A percentile compares a stretch with the other conserved stretches of the same genome.
phyloP scores from a whole-genome alignment of 2,329 filamentous ascomycete species.

The Fusarium xylarioides region DNA sequence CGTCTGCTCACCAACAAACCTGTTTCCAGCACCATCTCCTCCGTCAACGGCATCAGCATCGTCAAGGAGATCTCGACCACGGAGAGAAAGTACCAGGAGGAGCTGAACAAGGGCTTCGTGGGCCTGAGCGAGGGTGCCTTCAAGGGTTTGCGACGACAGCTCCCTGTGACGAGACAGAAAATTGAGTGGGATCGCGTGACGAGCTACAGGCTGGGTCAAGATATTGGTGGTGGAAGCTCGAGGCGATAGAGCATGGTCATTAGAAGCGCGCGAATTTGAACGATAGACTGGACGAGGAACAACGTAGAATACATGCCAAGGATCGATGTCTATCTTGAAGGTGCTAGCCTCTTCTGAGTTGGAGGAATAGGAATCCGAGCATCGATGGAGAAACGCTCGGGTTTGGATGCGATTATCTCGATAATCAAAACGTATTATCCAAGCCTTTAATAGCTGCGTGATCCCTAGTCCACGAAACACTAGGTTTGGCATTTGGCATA shows the following conservation, averaged over 20 bases:
- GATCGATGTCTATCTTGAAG: background rate
- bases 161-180: conserved; percentile 97
- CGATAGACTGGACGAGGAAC: conserved; percentile 16
- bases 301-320: conserved; percentile 19
- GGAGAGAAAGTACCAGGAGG: conserved; percentile 96
- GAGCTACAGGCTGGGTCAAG: conserved; percentile 86
- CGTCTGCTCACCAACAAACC: conserved; percentile 89
- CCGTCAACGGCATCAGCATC: conserved; percentile 72
- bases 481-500: background rate
- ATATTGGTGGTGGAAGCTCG: conserved; percentile 75
- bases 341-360: background rate
- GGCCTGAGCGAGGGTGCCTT: conserved; percentile 93
- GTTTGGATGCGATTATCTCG: conserved; percentile 9
- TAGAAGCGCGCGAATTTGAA: conserved; percentile 18
- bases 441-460: background rate
- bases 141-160: conserved; percentile 88
- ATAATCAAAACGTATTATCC: conserved; percentile 1
- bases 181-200: conserved; percentile 99
- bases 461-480: background rate
- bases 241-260: conserved; percentile 42
- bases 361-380: background rate
- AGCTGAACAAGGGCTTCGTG: conserved; percentile 90
- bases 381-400: background rate
- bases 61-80: conserved; percentile 78
- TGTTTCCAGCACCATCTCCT: conserved; percentile 68